Evolutionary conservation across 2,329 filamentous ascomycete genomes (phyloP), one percentile per base, ranked within the genome.

Genomic region (Colletotrichum melonis): DNA sequence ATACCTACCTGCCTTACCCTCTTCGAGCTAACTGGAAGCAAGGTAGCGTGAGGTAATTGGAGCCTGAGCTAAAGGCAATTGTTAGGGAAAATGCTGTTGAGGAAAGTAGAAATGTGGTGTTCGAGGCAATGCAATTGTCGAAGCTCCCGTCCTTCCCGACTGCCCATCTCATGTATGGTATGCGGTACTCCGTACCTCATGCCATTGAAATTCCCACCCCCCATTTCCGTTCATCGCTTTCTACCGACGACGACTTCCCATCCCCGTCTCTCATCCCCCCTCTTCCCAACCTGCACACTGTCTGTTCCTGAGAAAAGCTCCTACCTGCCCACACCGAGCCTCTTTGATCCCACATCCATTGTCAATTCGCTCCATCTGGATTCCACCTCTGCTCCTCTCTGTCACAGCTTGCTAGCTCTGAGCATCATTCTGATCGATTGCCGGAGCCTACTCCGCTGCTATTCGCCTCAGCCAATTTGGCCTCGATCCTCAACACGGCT

Each of bases 361-460:
- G 42, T 49, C 42, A 22, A 49, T 66, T 62, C 35, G 63, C 35
- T 55, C 52, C 62, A 54, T 26, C 42, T 24, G 12, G 52, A 42
- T 12, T 38, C 57, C 42, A 32, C 49, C 26, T 7, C 19, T 4
- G 22, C 8, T 3, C 12, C 6, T 19, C 42, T 32, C 46, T 26
- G 59, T 63, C 26, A 32, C 42, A 49, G 32, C 58, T 69, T 56
- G 49, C 49, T 63, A 12, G 46, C 32, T 56, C 49, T 49, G 60
- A 22, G 30, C 52, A 16, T 69, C 67, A 49, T 57, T 28, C 52
- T 24, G n/a, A 56, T 69, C 67, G 5, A 69, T 24, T 24, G 16
- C 14, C 70, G 70, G 70, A 73, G 70, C 30, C 26, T 12, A 35
- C 59, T 73, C 66, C 70, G 70, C 19, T 55, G 38, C 54, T 19